A percentile compares a stretch with the other conserved stretches of the same genome.
These are phyloP conservation scores for Jasminum sambac DNA, from an alignment of 257 asterid genomes.

Conservation along the genomic window DNA sequence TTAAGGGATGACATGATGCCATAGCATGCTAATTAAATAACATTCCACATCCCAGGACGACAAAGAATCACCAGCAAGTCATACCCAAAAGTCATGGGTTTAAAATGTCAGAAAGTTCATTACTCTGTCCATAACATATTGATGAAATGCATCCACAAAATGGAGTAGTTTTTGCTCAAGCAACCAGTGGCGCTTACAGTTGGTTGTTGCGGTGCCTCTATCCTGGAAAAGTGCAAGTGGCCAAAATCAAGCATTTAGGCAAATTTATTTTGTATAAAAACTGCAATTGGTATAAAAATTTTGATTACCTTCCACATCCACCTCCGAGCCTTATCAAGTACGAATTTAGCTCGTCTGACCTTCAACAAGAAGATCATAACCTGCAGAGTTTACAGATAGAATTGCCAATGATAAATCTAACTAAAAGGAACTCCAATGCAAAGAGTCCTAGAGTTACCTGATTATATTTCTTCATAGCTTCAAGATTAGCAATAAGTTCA, in stretches of 20 bases:
- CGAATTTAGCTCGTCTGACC: conserved; percentile 90
- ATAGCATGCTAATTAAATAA: background rate
- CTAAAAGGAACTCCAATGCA: conserved; percentile 3
- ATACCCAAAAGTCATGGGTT: background rate
- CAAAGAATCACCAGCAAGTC: conserved; percentile 12
- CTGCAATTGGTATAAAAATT: conserved; percentile 4
- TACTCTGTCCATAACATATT: conserved; percentile 98
- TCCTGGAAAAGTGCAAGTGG: conserved; percentile 53
- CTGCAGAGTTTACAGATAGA: conserved; percentile 41
- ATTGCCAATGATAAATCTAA: conserved; percentile 25
- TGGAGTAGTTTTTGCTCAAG: conserved; percentile 91
- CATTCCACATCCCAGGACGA: conserved; percentile 10
- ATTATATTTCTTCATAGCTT: conserved; percentile 87
- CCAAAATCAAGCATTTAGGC: conserved; percentile 16
- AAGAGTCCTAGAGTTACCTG: conserved; percentile 56
- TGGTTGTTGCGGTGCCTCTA: conserved; percentile 54
- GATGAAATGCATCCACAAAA: conserved; percentile 98
- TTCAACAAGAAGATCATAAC: conserved; percentile 92
- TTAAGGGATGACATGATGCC: background rate
- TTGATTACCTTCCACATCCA: conserved; percentile 95
- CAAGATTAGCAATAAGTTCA: conserved; percentile 87
- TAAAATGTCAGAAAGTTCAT: conserved; percentile 27
- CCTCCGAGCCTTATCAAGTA: conserved; percentile 88
- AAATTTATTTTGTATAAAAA: conserved; percentile 12
- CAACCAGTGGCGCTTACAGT: conserved; percentile 84